Percentiles rank a stretch among this genome's conserved stretches.
These are phyloP conservation scores for Termitomyces sp. DNA, from an alignment of 768 basidiomycete species.

Conservation along the genomic window DNA sequence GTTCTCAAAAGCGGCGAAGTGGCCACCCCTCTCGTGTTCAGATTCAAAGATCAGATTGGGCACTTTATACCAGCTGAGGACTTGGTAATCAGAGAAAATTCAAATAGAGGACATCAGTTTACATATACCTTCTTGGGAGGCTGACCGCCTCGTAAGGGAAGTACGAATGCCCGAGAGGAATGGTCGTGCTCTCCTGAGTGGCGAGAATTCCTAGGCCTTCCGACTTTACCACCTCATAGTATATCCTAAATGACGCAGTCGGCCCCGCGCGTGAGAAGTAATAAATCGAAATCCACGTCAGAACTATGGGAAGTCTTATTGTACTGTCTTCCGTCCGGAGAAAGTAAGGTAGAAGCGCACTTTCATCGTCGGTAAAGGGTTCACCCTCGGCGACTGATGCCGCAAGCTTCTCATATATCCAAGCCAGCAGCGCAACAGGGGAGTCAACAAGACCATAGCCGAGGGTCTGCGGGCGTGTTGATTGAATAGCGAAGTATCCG, in stretches of 20 bases:
- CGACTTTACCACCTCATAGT: constrained; percentile 40
- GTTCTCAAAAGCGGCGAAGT: constrained; percentile 41
- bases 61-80: constrained; percentile 17
- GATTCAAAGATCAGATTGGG: constrained; percentile 22
- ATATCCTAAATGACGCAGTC: constrained; percentile 52
- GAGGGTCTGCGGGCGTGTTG: constrained; percentile 49
- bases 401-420: constrained; percentile 52
- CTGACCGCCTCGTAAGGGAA: constrained; percentile 42
- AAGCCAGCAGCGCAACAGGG: constrained; percentile 49
- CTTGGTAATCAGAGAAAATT: not conserved
- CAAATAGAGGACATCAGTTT: not conserved
- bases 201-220: constrained; percentile 3
- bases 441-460: constrained; percentile 56
- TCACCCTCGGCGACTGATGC: constrained; percentile 46
- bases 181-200: constrained; percentile 12
- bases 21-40: constrained; percentile 39
- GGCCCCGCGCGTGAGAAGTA: constrained; percentile 59
- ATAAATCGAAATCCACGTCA: constrained; percentile 61
- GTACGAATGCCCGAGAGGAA: constrained; percentile 45
- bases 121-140: constrained; percentile 21
- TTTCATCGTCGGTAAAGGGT: constrained; percentile 46
- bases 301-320: constrained; percentile 30
- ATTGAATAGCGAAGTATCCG: constrained; percentile 38
- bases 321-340: not conserved
- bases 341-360: constrained; percentile 19